These are phyloP conservation scores for Aspergillus thermomutatus DNA, from an alignment of 2,329 filamentous ascomycete species.

Conservation along the genomic window DNA sequence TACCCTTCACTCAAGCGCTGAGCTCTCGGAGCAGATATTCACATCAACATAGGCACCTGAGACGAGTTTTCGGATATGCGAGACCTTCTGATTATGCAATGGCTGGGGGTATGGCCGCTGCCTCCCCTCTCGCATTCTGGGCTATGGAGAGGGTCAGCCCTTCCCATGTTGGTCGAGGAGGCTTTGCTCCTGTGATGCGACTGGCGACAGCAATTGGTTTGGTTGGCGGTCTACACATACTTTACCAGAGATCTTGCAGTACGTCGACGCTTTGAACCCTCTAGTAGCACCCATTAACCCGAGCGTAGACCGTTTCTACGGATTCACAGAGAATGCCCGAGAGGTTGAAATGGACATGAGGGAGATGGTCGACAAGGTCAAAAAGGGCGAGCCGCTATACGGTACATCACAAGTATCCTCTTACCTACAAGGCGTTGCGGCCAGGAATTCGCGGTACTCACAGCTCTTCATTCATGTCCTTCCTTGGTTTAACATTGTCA, in stretches of 20 bases:
- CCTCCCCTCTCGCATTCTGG: conserved; percentile 70
- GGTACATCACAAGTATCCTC: conserved; percentile 73
- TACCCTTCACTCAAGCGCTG: conserved; percentile 7
- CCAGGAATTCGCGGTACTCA: conserved; percentile 88
- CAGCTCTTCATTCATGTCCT: conserved; percentile 78
- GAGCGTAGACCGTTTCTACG: conserved; percentile 82
- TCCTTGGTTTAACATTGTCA: conserved; percentile 98
- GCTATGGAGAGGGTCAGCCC: conserved; percentile 81
- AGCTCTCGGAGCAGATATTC: conserved; percentile 13
- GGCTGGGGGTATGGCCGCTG: conserved; percentile 65
- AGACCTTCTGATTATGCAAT: conserved; percentile 76
- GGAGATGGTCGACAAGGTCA: conserved; percentile 97
- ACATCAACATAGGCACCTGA: conserved; percentile 69
- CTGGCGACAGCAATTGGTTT: conserved; percentile 69
- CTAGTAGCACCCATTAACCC: conserved; percentile 7
- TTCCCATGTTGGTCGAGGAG: conserved; percentile 77
- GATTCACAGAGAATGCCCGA: conserved; percentile 84
- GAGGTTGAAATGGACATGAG: conserved; percentile 96
- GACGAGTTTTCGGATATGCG: conserved; percentile 83
- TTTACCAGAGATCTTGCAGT: conserved; percentile 82
- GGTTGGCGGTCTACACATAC: conserved; percentile 75
- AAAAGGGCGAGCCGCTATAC: conserved; percentile 85
- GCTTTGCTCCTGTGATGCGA: conserved; percentile 79
- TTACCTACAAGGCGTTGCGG: conserved; percentile 90
- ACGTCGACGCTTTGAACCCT: conserved; percentile 44